Evolutionary conservation across 169 alveolate species (phyloP), one percentile per base, ranked within the genome.

Genomic region (Neospora caninum): DNA sequence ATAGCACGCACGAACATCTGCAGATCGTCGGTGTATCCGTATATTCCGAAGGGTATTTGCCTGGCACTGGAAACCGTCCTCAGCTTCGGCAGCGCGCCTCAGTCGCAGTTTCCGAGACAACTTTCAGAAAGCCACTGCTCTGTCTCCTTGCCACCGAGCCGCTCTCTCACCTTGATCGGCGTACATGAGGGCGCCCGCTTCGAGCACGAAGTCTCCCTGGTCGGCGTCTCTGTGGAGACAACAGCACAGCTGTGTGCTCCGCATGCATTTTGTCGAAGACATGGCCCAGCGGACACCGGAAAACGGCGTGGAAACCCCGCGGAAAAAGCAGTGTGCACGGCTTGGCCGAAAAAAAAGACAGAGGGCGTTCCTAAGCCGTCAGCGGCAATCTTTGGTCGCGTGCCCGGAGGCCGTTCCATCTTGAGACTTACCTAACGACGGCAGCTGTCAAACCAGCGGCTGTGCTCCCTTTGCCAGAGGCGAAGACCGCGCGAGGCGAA

Each of bases 361-460:
- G 58, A 49, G 13, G 58, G 13, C 4, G 13, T 4, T 49, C 13
- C n/a, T n/a, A n/a, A n/a, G n/a, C n/a, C n/a, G n/a, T n/a, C n/a
- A n/a, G n/a, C n/a, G n/a, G n/a, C n/a, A n/a, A n/a, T n/a, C n/a
- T n/a, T n/a, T n/a, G n/a, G n/a, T n/a, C n/a, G n/a, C n/a, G n/a
- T n/a, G n/a, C n/a, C n/a, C n/a, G n/a, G 58, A 49, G 58, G 13
- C 4, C 4, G 31, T 29, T 64, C 73, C 34, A 22, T 22, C 73
- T 64, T 9, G 73, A 64, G 58, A 64, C 80, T 45, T 31, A 92
- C 94, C 94, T 39, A 93, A 99, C 95, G 70, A 98, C 99, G 83
- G 99, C 99, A 16, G 99, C 99, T 0, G 99, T 99, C 67, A 99
- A 98, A 92, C 99, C 99, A 67, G 99, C 99, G 0, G 99, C 99